These are phyloP conservation scores for Casuarina cunninghamiana DNA, from an alignment of 306 rosid species.

Conservation along the genomic window DNA sequence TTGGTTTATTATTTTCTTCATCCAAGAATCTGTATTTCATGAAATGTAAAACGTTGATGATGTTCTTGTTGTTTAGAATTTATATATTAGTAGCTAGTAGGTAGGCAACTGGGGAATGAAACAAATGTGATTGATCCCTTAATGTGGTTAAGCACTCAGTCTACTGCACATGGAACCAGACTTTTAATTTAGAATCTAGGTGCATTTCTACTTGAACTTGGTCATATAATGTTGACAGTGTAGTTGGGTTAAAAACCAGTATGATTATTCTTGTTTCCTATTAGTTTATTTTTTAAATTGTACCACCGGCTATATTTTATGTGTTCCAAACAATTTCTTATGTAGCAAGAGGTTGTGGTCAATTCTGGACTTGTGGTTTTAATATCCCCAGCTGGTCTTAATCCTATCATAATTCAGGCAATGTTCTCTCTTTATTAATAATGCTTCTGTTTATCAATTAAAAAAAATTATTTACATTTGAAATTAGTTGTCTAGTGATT, in stretches of 20 bases:
- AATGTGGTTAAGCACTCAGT: conserved; percentile 58
- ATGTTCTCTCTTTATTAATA: conserved; percentile 24
- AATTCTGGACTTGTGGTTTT: conserved; percentile 97
- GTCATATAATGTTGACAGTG: conserved; percentile 85
- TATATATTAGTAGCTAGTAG: conserved; percentile 64
- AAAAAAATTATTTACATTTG: background rate
- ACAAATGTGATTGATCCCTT: conserved; percentile 61
- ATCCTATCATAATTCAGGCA: conserved; percentile 97
- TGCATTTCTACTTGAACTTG: conserved; percentile 92
- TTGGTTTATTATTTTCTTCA: conserved; percentile 5
- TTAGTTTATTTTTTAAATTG: conserved; percentile 28
- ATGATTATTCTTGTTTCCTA: conserved; percentile 32
- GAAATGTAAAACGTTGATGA: conserved; percentile 8
- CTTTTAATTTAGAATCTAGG: conserved; percentile 74
- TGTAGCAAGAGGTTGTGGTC: conserved; percentile 91
- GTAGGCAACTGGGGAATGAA: conserved; percentile 78
- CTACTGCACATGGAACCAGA: conserved; percentile 71
- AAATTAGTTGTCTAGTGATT: conserved; percentile 43
- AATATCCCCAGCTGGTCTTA: conserved; percentile 86
- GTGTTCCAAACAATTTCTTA: conserved; percentile 19
- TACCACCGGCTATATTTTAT: conserved; percentile 12
- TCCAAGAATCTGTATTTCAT: conserved; percentile 7
- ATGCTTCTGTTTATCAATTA: conserved; percentile 11
- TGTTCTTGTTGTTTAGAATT: conserved; percentile 18
- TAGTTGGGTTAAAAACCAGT: conserved; percentile 90